Base-by-base conservation (phyloP, 75 land plant genomes). In the Cryptomeria japonica region DNA sequence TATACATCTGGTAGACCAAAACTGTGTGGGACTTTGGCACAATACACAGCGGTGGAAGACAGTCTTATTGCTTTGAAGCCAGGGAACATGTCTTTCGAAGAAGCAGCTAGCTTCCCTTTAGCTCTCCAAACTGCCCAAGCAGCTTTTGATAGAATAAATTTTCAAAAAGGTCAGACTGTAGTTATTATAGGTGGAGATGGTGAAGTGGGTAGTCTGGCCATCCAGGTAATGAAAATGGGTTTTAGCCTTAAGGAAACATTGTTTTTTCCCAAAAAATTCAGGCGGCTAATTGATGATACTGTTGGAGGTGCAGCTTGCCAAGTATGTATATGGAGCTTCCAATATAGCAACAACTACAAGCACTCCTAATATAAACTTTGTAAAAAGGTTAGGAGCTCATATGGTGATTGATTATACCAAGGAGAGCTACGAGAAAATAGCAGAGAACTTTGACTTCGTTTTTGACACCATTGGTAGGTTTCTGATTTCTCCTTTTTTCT, bases 371-470 rank as follows among this genome's bases (percentile, higher is more conserved):
- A 32, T 91, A 86, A 89, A 90, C 16, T 90, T 91, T 77, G 88
- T 91, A 15, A 91, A 90, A 68, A 85, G 83, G 32, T 85, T 94
- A 53, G 95, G 95, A 64, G 92, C 94, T 37, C 91, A 94, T 86
- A 87, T 64, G 42, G 94, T 91, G 28, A 87, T 92, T 37, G 95
- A 94, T 84, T 94, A 92, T 79, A 94, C 90, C 85, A 91, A 89
- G 84, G 47, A 86, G 31, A 92, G 87, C 8, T 91, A 79, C 58
- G 92, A 90, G 84, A 89, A 92, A 9, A 82, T 92, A 13, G 32
- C 87, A 18, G 95, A 92, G 42, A 94, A 92, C 64, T 94, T 87
- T 82, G 95, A 94, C 77, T 76, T 94, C 55, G 94, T 93, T 55
- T 90, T 89, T 31, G 95, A 94, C 79, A 87, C 92, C 72, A 87